phyloP scores from a whole-genome alignment of 2,329 filamentous ascomycete species.

The Ophiosphaerella herpotricha region DNA sequence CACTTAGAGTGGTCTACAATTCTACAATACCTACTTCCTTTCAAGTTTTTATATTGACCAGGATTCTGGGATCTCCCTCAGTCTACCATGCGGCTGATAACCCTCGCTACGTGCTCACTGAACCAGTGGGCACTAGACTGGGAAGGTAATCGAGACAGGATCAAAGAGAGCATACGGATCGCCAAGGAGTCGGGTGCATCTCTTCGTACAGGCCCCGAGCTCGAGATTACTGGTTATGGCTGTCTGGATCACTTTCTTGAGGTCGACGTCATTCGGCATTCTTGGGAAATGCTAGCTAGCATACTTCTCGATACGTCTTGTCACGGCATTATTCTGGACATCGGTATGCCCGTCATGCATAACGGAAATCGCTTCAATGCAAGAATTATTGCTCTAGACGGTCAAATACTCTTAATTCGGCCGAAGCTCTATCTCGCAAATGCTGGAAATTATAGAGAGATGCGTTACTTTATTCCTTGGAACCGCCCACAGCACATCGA shows the following conservation, averaged over 20 bases:
- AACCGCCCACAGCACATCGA: constrained; percentile 59
- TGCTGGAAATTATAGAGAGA: constrained; percentile 56
- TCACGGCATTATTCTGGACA: constrained; percentile 59
- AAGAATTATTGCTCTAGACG: constrained; percentile 66
- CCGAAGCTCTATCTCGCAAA: constrained; percentile 75
- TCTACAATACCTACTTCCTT: no score
- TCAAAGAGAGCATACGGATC: constrained; percentile 62
- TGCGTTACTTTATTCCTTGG: constrained; percentile 44
- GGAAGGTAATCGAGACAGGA: constrained; percentile 65
- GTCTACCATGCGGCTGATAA: constrained; percentile 21
- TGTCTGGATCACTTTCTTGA: constrained; percentile 63
- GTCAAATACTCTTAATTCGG: constrained; percentile 71
- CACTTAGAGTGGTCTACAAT: no score
- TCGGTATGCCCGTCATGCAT: constrained; percentile 57
- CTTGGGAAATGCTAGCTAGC: constrained; percentile 62
- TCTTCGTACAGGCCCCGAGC: constrained; percentile 43
- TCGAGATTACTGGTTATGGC: constrained; percentile 48
- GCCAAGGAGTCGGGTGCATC: constrained; percentile 43
- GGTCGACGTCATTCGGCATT: constrained; percentile 22
- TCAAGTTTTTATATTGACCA: no score
- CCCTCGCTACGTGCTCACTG: constrained; percentile 37
- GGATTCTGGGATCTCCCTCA: not conserved
- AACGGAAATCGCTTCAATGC: constrained; percentile 66
- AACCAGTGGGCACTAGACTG: constrained; percentile 36
- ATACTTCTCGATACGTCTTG: constrained; percentile 66